These are phyloP conservation scores for Trifolium subterraneum DNA, from an alignment of 306 rosid species.

Conservation along the genomic window DNA sequence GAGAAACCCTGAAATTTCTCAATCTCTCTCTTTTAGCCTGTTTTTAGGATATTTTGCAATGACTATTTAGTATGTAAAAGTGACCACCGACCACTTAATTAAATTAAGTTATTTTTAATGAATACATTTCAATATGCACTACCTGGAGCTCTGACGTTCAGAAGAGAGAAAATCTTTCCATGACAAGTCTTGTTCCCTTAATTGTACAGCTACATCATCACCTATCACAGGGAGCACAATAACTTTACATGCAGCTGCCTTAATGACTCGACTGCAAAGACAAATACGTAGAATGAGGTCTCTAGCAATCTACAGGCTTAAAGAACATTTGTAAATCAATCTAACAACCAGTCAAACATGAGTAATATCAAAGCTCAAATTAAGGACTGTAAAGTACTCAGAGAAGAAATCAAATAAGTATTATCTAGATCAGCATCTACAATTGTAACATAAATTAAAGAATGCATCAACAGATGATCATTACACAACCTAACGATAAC, in stretches of 20 bases:
- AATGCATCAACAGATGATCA: slow-evolving; percentile 7
- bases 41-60: slow-evolving; percentile 5
- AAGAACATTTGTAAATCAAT: slow-evolving; percentile 1
- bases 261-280: slow-evolving; percentile 74
- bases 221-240: slow-evolving; percentile 80
- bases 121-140: slow-evolving; percentile 6
- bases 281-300: slow-evolving; percentile 36
- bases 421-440: not conserved
- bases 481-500: not conserved
- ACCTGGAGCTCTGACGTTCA: slow-evolving; percentile 57
- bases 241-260: slow-evolving; percentile 65
- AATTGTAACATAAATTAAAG: not conserved
- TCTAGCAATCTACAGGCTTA: not conserved
- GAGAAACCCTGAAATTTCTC: not conserved
- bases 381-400: not conserved
- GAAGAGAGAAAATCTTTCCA: slow-evolving; percentile 77
- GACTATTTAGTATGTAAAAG: slow-evolving; percentile 21
- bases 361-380: not conserved
- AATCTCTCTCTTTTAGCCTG: not conserved
- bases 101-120: slow-evolving; percentile 10
- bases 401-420: not conserved
- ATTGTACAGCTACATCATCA: slow-evolving; percentile 52
- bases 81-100: slow-evolving; percentile 19
- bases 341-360: slow-evolving; percentile 32
- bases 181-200: slow-evolving; percentile 72